Evolutionary conservation across 2,329 filamentous ascomycete genomes (phyloP).

Genomic region (Xylaria sp.): DNA sequence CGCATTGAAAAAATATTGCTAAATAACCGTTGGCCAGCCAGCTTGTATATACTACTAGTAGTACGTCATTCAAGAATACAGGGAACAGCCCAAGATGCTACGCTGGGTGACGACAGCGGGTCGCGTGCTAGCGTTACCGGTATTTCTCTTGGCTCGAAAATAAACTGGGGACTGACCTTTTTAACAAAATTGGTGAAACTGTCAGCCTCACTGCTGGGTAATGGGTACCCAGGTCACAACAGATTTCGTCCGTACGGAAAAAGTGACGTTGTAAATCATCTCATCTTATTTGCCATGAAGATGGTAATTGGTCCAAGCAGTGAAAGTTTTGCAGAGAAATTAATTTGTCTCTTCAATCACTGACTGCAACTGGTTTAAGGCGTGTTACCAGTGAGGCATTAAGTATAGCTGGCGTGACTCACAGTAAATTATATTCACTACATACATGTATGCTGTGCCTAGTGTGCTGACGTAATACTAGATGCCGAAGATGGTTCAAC

Average conservation of each 20-base stretch:
- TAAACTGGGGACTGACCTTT: background rate
- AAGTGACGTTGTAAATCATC: background rate
- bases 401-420: background rate
- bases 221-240: background rate
- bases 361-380: background rate
- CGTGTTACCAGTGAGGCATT: background rate
- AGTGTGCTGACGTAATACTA: background rate
- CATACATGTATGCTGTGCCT: background rate
- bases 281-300: background rate
- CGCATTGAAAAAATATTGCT: too few relatives aligned
- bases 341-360: background rate
- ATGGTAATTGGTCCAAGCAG: background rate
- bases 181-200: conserved; percentile 2
- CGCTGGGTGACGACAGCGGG: background rate
- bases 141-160: background rate
- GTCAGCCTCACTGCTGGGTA: background rate
- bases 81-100: conserved; percentile 18
- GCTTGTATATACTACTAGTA: conserved; percentile 18
- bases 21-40: conserved; percentile 4
- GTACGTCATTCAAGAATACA: conserved; percentile 20
- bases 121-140: background rate
- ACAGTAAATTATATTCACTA: background rate
- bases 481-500: background rate
- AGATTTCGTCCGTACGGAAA: background rate
- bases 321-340: background rate